phyloP scores from a whole-genome alignment of 305 asterid species.

The Solanum chacoense region DNA sequence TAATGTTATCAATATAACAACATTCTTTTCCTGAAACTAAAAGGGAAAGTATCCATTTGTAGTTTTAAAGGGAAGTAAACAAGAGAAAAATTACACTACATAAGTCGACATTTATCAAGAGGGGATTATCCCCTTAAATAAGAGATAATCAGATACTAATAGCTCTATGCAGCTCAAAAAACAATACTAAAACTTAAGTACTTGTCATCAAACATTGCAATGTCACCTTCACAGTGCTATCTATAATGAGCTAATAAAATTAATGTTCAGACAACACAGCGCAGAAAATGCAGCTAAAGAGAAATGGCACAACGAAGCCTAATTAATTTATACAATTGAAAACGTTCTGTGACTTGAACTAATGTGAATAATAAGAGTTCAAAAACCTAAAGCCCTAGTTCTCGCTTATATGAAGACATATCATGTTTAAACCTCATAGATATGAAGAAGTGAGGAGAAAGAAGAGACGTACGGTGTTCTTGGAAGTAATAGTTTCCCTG shows the following conservation, averaged over 20 bases:
- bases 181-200: neutral
- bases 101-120: neutral
- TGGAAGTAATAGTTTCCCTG: conserved; percentile 80
- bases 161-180: neutral
- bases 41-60: neutral
- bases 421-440: neutral
- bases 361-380: neutral
- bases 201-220: neutral
- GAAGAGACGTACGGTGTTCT: conserved; percentile 46
- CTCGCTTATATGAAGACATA: neutral
- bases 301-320: neutral
- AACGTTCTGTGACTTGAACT: neutral
- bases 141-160: neutral
- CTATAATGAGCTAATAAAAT: neutral
- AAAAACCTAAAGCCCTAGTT: neutral
- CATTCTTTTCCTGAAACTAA: neutral
- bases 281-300: neutral
- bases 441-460: neutral
- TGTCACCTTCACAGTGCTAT: neutral
- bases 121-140: neutral
- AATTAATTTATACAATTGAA: neutral
- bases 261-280: neutral
- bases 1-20: neutral
- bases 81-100: neutral
- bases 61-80: neutral